Percentiles rank a stretch among this genome's conserved stretches.
phyloP scores from a whole-genome alignment of 352 stramenopile species.

The Globisporangium spiculum region DNA sequence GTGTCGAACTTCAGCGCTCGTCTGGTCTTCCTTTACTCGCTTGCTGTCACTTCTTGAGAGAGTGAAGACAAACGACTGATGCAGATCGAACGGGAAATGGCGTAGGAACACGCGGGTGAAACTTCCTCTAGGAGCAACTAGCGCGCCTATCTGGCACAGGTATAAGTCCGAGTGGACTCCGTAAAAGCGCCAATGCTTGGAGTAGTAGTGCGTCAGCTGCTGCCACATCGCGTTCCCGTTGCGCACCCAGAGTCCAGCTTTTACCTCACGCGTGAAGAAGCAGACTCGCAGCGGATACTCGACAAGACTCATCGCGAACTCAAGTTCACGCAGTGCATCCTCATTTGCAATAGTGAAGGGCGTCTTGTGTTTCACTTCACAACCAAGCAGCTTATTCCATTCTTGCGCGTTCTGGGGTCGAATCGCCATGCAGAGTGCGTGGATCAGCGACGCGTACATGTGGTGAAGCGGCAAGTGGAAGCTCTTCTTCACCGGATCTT shows the following conservation, averaged over 20 bases:
- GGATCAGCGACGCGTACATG: slow-evolving; percentile 62
- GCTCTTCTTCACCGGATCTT: slow-evolving; percentile 47
- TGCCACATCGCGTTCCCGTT: slow-evolving; percentile 82
- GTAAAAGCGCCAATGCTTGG: slow-evolving; percentile 78
- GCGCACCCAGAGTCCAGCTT: slow-evolving; percentile 69
- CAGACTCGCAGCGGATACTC: slow-evolving; percentile 59
- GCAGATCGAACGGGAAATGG: slow-evolving; percentile 39
- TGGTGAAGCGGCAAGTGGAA: slow-evolving; percentile 79
- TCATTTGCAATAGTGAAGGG: slow-evolving; percentile 9
- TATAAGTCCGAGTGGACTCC: slow-evolving; percentile 76
- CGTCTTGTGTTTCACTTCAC: slow-evolving; percentile 7
- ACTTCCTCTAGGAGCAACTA: slow-evolving; percentile 46
- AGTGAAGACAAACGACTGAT: slow-evolving; percentile 9
- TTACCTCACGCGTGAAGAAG: slow-evolving; percentile 68
- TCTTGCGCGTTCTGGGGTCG: slow-evolving; percentile 33
- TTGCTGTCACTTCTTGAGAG: slow-evolving; percentile 8
- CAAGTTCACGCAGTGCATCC: slow-evolving; percentile 19
- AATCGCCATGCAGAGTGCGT: slow-evolving; percentile 45
- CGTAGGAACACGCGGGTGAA: slow-evolving; percentile 58
- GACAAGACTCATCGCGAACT: slow-evolving; percentile 45
- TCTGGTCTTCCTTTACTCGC: slow-evolving; percentile 19
- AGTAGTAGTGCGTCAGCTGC: slow-evolving; percentile 78
- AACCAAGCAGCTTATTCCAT: slow-evolving; percentile 47
- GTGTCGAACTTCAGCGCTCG: slow-evolving; percentile 28
- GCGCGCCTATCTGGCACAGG: slow-evolving; percentile 52